These are phyloP conservation scores for Flaveria sonorensis DNA, from an alignment of 129 eudicot genomes.

Conservation along the genomic window DNA sequence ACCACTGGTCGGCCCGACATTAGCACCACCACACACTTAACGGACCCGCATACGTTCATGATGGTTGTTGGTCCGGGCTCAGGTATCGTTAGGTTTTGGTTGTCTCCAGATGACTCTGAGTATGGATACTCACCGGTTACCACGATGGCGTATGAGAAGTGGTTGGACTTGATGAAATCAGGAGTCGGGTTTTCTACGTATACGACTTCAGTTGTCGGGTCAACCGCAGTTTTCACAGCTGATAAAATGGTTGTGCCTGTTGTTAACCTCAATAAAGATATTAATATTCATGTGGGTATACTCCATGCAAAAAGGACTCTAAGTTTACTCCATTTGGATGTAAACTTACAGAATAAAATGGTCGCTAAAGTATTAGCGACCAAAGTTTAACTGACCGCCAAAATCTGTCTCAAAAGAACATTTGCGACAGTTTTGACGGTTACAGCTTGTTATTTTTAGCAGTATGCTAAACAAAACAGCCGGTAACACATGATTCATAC, in stretches of 20 bases:
- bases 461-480: background rate
- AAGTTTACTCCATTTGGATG: background rate
- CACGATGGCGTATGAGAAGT: conserved; percentile 68
- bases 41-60: conserved; percentile 50
- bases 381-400: too few species aligned
- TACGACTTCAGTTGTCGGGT: conserved; percentile 63
- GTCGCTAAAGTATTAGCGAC: too few species aligned
- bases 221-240: conserved; percentile 58
- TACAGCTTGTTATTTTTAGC: too few species aligned
- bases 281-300: background rate
- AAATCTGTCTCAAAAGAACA: too few species aligned
- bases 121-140: conserved; percentile 79
- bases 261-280: conserved; percentile 15
- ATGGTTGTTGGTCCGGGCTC: conserved; percentile 57
- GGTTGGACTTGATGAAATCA: conserved; percentile 42
- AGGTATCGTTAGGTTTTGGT: conserved; percentile 49
- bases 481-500: conserved; percentile 37
- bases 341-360: too few species aligned
- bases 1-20: conserved; percentile 70
- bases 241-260: conserved; percentile 66
- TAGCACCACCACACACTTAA: conserved; percentile 68
- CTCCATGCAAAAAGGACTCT: background rate
- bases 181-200: conserved; percentile 55
- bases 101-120: conserved; percentile 66
- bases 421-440: too few species aligned